Conservation (phyloP, 1,139 yeast genomes). For the Pichia sp. region DNA sequence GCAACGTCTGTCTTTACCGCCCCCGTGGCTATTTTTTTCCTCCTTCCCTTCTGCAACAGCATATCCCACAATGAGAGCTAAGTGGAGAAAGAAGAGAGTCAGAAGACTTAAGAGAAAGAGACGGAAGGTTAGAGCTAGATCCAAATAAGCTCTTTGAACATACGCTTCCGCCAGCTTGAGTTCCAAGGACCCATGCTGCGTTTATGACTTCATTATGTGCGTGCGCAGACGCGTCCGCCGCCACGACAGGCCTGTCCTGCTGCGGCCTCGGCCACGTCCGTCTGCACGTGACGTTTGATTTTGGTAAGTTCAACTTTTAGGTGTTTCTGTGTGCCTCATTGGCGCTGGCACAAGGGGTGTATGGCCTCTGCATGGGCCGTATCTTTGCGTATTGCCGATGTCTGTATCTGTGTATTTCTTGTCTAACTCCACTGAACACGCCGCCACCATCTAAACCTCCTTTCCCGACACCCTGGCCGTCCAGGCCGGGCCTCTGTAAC, state of each 20-base stretch:
- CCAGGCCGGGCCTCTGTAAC: too few relatives aligned
- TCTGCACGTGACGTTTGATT: background rate
- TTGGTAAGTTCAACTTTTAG: conserved; percentile 1
- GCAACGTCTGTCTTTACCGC: background rate
- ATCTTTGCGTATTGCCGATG: background rate
- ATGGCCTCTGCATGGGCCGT: background rate
- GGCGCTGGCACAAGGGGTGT: background rate
- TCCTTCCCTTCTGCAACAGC: conserved; percentile 10
- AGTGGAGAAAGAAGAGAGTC: conserved; percentile 99
- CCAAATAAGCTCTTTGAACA: conserved; percentile 67
- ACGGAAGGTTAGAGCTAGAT: conserved; percentile 99
- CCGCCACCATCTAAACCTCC: background rate
- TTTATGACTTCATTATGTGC: conserved; percentile 1
- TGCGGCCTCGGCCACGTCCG: background rate
- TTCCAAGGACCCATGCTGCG: background rate
- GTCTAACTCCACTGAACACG: background rate
- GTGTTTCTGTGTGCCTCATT: background rate
- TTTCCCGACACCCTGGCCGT: too few relatives aligned
- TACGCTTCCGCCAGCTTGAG: background rate
- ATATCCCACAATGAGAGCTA: conserved; percentile 63
- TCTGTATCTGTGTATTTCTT: background rate
- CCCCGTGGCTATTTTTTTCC: conserved; percentile 6
- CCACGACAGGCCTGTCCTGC: background rate
- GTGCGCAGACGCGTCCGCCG: background rate
- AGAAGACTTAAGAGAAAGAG: conserved; percentile 99